Conservation (phyloP, 345 rosid genomes). For the Brassica napus region DNA sequence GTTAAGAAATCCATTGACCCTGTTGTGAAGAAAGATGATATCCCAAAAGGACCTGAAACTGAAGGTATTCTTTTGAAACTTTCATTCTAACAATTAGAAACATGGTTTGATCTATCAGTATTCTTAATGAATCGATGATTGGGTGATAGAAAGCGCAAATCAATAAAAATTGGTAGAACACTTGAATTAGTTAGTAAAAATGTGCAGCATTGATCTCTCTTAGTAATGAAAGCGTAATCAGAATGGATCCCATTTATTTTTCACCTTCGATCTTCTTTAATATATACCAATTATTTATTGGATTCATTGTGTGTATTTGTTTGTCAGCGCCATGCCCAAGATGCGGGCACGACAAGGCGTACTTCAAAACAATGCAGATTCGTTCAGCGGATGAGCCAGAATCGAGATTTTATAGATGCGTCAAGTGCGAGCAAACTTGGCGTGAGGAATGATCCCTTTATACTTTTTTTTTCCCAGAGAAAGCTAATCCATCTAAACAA, state of each 20-base stretch:
- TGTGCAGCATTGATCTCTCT: too few relatives aligned
- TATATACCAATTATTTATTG: not conserved
- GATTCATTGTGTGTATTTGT: not conserved
- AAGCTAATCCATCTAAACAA: not conserved
- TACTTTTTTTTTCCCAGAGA: not conserved
- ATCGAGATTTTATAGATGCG: constrained; percentile 38
- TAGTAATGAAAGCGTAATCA: not conserved
- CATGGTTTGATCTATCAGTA: not conserved
- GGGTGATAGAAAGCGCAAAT: not conserved
- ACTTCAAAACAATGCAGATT: constrained; percentile 40
- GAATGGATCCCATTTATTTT: not conserved
- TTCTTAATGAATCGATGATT: not conserved
- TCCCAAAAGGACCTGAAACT: constrained; percentile 32
- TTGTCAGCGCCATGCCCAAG: constrained; percentile 36
- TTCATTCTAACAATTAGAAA: not conserved
- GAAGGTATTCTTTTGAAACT: constrained; percentile 24
- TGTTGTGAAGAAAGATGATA: constrained; percentile 30
- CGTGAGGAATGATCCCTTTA: constrained; percentile 33
- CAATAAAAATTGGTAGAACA: not conserved
- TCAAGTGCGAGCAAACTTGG: constrained; percentile 39
- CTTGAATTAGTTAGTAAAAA: not conserved
- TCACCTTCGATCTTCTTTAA: not conserved
- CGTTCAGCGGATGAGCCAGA: constrained; percentile 45
- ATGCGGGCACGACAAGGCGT: constrained; percentile 37
- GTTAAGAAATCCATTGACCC: constrained; percentile 34